Base-by-base conservation (phyloP, 805 yeast species). In the Tetrapisispora pingtungensis region DNA sequence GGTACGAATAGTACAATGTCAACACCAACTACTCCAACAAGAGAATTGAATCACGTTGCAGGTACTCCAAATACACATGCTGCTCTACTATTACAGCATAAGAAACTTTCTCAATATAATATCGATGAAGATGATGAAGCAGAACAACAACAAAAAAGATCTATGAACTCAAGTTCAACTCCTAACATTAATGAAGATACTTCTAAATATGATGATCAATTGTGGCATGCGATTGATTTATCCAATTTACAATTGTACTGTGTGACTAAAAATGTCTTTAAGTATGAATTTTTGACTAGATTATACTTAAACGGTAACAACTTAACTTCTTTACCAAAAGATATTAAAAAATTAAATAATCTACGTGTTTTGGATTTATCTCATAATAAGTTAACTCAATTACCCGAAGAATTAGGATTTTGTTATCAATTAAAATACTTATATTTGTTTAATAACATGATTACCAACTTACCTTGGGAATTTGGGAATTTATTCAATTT, bases 181-280 rank as follows among this genome's bases (percentile, higher is more conserved):
- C 15, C 33, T 3, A 27, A 37, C 15, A 6, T 27, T 2, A 37
- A 37, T 27, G 40, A 37, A 17, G 33, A 37, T 18, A 12, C 40
- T 18, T 37, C 40, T 3, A 37, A 37, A 37, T 56, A 53, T 48
- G 78, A 83, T 32, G 81, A 80, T 47, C 97, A 89, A 66, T 74
- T 84, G 58, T 93, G 99, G 99, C 84, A 94, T 43, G 90, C 89
- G 6, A 69, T 93, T 51, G 99, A 93, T 67, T 70, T 90, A 51
- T 80, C 94, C 51, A 96, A 96, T 47, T 95, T 93, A 64, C 85
- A 90, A 30, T 70, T 93, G 42, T 69, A 77, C 49, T 74, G 77
- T 46, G 52, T 90, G 27, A 76, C 86, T n/a, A 76, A 82, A 18
- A 79, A 80, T 54, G 65, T 93, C 38, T 87, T 87, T 70, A 77